Evolutionary conservation across 192 early-diverging fungal genomes (phyloP).

Genomic region (Coemansia sp.): DNA sequence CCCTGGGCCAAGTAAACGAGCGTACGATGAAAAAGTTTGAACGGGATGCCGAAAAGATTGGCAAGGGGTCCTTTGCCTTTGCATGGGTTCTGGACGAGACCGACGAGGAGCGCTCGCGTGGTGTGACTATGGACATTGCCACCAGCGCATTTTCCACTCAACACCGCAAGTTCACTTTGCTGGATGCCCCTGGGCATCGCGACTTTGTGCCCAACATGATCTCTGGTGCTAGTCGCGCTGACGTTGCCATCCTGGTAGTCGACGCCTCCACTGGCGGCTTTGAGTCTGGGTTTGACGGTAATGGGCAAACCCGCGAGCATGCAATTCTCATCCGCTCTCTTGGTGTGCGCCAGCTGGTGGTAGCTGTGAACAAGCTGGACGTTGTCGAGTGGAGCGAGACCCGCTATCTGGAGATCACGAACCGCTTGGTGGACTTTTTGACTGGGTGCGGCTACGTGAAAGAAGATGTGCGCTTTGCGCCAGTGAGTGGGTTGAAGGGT

Average conservation of each 20-base stretch:
- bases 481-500: slow-evolving; percentile 88
- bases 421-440: slow-evolving; percentile 70
- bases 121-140: slow-evolving; percentile 97
- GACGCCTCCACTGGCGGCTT: slow-evolving; percentile 88
- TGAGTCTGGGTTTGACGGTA: slow-evolving; percentile 90
- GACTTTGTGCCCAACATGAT: slow-evolving; percentile 99
- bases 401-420: slow-evolving; percentile 75
- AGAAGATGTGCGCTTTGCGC: slow-evolving; percentile 76
- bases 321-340: slow-evolving; percentile 86
- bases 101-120: slow-evolving; percentile 81
- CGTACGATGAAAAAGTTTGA: slow-evolving; percentile 85
- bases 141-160: slow-evolving; percentile 84
- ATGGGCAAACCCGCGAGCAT: slow-evolving; percentile 97
- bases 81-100: slow-evolving; percentile 99
- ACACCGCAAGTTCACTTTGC: slow-evolving; percentile 73
- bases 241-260: slow-evolving; percentile 92
- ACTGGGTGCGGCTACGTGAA: slow-evolving; percentile 77
- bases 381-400: slow-evolving; percentile 76
- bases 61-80: slow-evolving; percentile 93
- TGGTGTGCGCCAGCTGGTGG: slow-evolving; percentile 88
- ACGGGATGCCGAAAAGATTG: slow-evolving; percentile 86
- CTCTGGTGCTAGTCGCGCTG: slow-evolving; percentile 85
- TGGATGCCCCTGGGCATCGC: slow-evolving; percentile 96
- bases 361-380: slow-evolving; percentile 97
- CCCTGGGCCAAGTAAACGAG: slow-evolving; percentile 85